Percentiles rank a stretch among this genome's conserved stretches.
Conservation (phyloP, 83 land plant species). For the Isoetes engelmannii region DNA sequence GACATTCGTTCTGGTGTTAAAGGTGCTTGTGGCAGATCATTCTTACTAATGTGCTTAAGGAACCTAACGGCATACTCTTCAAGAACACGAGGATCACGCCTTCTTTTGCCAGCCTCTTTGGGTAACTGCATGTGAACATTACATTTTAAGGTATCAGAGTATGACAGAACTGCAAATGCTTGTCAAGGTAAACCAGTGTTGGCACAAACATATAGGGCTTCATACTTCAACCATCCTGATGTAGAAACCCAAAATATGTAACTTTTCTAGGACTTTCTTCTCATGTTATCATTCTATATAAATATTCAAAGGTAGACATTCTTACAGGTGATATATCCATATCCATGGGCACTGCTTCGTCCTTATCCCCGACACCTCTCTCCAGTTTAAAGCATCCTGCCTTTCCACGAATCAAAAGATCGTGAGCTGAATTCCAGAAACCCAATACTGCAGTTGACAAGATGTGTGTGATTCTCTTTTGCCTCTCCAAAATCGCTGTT, state of each 20-base stretch:
- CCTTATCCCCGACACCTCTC: not conserved
- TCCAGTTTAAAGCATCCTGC: not conserved
- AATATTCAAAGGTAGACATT: not conserved
- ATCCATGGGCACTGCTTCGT: constrained; percentile 18
- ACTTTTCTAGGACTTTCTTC: not conserved
- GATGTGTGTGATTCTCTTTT: constrained; percentile 32
- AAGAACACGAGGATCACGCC: constrained; percentile 17
- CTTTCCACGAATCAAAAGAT: constrained; percentile 15
- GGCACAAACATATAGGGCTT: not conserved
- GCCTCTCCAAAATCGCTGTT: constrained; percentile 18
- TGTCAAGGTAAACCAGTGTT: not conserved
- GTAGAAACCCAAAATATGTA: constrained; percentile 1
- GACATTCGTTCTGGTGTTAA: constrained; percentile 50
- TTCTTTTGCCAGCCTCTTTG: constrained; percentile 10
- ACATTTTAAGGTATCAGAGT: not conserved
- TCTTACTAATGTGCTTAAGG: constrained; percentile 28
- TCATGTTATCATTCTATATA: not conserved
- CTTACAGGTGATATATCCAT: constrained; percentile 6
- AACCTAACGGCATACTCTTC: constrained; percentile 60
- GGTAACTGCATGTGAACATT: not conserved
- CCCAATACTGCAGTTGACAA: constrained; percentile 52
- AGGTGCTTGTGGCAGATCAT: constrained; percentile 53
- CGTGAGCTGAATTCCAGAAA: constrained; percentile 64
- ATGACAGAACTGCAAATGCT: not conserved
- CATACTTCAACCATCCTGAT: constrained; percentile 2